Percentiles rank a stretch among this genome's conserved stretches.
These are phyloP conservation scores for Brettanomyces custersianus DNA, from an alignment of 805 yeast genomes.

Conservation along the genomic window DNA sequence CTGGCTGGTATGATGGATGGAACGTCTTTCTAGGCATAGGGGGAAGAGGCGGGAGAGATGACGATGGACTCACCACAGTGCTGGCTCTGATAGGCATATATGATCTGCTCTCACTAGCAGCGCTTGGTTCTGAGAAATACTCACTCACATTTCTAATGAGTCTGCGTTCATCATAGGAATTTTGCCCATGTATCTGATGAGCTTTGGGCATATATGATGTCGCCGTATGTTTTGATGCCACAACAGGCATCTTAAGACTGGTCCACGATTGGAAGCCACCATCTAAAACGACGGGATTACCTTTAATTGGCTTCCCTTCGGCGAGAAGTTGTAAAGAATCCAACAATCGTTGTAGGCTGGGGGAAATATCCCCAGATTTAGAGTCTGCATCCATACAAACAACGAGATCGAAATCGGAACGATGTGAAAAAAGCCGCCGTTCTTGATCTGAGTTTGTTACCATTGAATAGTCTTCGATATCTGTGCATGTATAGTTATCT, in stretches of 20 bases:
- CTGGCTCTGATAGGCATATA: background rate
- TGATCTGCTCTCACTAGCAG: background rate
- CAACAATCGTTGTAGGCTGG: slow-evolving; percentile 24
- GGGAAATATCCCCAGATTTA: slow-evolving; percentile 10
- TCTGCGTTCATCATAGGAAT: slow-evolving; percentile 3
- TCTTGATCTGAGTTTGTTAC: slow-evolving; percentile 50
- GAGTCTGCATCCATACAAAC: slow-evolving; percentile 52
- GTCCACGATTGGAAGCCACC: slow-evolving; percentile 66
- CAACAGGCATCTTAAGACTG: slow-evolving; percentile 2
- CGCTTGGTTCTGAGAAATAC: slow-evolving; percentile 1
- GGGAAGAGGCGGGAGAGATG: background rate
- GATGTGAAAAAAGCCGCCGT: slow-evolving; percentile 38
- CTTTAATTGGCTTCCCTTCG: slow-evolving; percentile 27
- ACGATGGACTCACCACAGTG: background rate
- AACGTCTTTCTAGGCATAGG: background rate
- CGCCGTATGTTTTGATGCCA: background rate
- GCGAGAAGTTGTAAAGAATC: slow-evolving; percentile 30
- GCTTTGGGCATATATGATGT: slow-evolving; percentile 1
- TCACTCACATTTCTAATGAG: slow-evolving; percentile 3
- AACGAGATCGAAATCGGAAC: slow-evolving; percentile 52
- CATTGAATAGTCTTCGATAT: slow-evolving; percentile 54
- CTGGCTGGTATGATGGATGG: background rate
- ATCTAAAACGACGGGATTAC: slow-evolving; percentile 34
- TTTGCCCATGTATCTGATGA: background rate
- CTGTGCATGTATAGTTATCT: slow-evolving; percentile 45